phyloP scores from a whole-genome alignment of 148 eudicot species.

The Dysphania ambrosioides region DNA sequence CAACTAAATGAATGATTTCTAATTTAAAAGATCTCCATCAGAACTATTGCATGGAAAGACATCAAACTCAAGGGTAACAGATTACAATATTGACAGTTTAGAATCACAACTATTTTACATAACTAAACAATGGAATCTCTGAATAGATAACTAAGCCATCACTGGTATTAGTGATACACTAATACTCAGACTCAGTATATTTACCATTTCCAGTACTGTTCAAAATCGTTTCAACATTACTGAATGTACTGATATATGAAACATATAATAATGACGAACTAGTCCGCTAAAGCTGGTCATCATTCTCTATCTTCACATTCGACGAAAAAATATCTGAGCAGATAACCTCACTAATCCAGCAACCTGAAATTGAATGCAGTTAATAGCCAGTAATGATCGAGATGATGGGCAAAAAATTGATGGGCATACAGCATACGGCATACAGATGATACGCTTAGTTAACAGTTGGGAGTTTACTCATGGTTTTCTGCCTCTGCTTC shows the following conservation, averaged over 20 bases:
- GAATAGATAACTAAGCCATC: background rate
- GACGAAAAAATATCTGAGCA: background rate
- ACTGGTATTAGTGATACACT: background rate
- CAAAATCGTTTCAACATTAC: background rate
- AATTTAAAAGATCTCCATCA: conserved; percentile 3
- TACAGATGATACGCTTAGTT: background rate
- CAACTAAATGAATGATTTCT: conserved; percentile 3
- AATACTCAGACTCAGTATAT: background rate
- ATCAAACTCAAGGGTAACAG: background rate
- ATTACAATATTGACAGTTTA: background rate
- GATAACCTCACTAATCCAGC: conserved; percentile 27
- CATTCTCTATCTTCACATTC: background rate
- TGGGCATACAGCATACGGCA: too few species aligned
- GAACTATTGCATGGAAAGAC: background rate
- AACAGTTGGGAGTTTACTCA: conserved; percentile 23
- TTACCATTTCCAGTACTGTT: background rate
- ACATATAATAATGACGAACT: background rate
- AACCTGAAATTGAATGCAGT: conserved; percentile 30
- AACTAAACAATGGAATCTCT: background rate
- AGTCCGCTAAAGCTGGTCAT: background rate
- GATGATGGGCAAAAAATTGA: background rate
- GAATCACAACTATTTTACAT: background rate
- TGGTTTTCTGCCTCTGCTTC: conserved; percentile 28
- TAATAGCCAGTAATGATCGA: background rate
- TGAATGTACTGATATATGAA: conserved; percentile 2